These are phyloP conservation scores for Amanita subjunquillea DNA, from an alignment of 768 basidiomycete genomes.

Conservation along the genomic window DNA sequence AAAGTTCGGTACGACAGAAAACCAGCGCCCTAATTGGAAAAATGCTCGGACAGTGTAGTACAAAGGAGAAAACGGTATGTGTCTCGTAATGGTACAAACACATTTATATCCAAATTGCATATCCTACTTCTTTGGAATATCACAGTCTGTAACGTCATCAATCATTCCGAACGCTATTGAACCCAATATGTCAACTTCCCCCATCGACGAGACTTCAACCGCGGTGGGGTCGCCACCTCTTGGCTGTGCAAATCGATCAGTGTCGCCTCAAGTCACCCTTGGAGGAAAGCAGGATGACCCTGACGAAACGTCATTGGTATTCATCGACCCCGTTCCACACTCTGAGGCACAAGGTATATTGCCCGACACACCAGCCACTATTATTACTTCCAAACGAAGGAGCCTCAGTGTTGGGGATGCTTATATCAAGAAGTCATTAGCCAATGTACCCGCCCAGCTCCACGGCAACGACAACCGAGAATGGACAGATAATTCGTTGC, in stretches of 20 bases:
- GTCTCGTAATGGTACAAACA: neutral
- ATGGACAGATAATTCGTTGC: slow-evolving; percentile 33
- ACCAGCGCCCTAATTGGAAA: slow-evolving; percentile 76
- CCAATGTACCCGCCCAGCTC: slow-evolving; percentile 15
- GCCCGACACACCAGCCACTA: slow-evolving; percentile 15
- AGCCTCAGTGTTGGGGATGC: slow-evolving; percentile 68
- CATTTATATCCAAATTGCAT: neutral
- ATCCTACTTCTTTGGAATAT: neutral
- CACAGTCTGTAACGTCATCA: neutral
- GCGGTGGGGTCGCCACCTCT: neutral
- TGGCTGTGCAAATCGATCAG: slow-evolving; percentile 4
- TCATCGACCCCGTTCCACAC: slow-evolving; percentile 38
- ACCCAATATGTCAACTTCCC: neutral
- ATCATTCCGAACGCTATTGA: neutral
- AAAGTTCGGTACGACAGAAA: slow-evolving; percentile 63
- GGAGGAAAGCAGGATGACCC: slow-evolving; percentile 29
- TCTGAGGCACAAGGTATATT: slow-evolving; percentile 23
- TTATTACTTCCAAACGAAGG: slow-evolving; percentile 38
- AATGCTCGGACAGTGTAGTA: slow-evolving; percentile 58
- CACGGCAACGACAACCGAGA: neutral
- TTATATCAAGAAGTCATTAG: slow-evolving; percentile 38
- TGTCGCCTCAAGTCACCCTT: slow-evolving; percentile 19
- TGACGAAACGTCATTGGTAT: slow-evolving; percentile 48
- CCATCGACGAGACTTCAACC: neutral
- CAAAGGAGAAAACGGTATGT: slow-evolving; percentile 32